Evolutionary conservation across 495 filamentous ascomycete species (phyloP).

Genomic region (Bombardia bombarda): DNA sequence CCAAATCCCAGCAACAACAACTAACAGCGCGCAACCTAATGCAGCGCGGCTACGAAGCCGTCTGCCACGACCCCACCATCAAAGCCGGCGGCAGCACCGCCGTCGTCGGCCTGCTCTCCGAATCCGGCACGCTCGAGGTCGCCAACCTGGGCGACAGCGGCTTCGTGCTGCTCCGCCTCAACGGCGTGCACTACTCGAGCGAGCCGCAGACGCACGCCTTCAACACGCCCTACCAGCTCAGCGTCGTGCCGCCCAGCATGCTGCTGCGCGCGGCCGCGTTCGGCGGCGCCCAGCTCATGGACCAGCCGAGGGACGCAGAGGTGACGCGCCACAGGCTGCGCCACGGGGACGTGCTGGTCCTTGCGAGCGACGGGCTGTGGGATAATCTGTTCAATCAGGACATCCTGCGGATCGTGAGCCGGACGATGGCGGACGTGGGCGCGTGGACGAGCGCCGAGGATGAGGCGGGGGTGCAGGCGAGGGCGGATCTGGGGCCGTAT

Average conservation of each 20-base stretch:
- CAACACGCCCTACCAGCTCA: conserved; percentile 94
- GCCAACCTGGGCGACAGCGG: conserved; percentile 99
- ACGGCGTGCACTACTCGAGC: conserved; percentile 74
- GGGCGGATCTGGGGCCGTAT: conserved; percentile 42
- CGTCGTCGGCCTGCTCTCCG: conserved; percentile 63
- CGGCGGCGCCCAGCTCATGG: conserved; percentile 70
- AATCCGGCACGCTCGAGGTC: conserved; percentile 67
- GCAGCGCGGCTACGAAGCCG: conserved; percentile 70
- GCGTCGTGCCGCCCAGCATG: conserved; percentile 74
- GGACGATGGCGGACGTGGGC: conserved; percentile 59
- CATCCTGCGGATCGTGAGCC: conserved; percentile 68
- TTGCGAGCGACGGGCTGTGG: conserved; percentile 93
- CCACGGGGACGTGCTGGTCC: conserved; percentile 84
- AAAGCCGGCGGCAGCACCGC: conserved; percentile 84
- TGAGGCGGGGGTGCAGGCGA: conserved; percentile 52
- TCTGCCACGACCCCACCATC: conserved; percentile 65
- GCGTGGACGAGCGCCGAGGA: conserved; percentile 68
- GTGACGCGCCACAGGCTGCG: conserved; percentile 65
- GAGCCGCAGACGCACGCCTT: conserved; percentile 90
- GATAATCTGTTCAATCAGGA: conserved; percentile 93
- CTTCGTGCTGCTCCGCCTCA: conserved; percentile 75
- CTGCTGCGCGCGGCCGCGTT: conserved; percentile 68
- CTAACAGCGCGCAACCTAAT: conserved; percentile 67
- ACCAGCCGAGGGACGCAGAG: conserved; percentile 77
- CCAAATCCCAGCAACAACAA: no score